These are phyloP conservation scores for Syzygium aromaticum DNA, from an alignment of 345 rosid species.

Conservation along the genomic window DNA sequence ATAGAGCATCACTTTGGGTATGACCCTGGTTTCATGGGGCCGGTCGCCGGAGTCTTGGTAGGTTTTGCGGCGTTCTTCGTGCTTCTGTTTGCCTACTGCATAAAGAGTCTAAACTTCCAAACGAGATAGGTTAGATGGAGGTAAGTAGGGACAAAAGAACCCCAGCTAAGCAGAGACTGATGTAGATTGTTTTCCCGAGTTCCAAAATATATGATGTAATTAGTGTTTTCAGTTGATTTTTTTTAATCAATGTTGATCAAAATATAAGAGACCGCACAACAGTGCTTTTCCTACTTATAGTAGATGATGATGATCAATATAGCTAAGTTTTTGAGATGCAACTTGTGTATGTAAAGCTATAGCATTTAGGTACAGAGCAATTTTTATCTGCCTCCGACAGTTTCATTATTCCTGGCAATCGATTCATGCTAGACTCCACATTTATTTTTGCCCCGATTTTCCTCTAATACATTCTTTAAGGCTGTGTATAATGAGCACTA, in stretches of 20 bases:
- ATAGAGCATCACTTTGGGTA: slow-evolving; percentile 7
- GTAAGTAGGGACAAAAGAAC: not conserved
- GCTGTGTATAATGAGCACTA: not conserved
- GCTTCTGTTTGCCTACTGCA: slow-evolving; percentile 6
- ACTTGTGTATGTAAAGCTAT: not conserved
- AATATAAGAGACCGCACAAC: not conserved
- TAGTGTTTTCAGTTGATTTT: not conserved
- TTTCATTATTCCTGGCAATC: not conserved
- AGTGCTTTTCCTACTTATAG: not conserved
- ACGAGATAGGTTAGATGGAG: not conserved
- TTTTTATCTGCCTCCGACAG: not conserved
- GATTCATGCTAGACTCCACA: not conserved
- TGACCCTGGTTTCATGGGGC: slow-evolving; percentile 19
- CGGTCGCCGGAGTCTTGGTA: slow-evolving; percentile 21
- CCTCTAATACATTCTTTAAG: not conserved
- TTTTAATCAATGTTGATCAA: not conserved
- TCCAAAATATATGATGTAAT: not conserved
- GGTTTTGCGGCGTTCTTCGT: slow-evolving; percentile 22
- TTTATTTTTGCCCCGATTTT: not conserved
- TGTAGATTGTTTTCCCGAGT: not conserved
- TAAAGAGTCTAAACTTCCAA: slow-evolving; percentile 9
- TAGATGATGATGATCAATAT: not conserved
- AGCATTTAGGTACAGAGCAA: not conserved
- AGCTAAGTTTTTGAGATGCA: not conserved
- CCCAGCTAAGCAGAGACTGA: not conserved